Conservation (phyloP, 768 basidiomycete species). For the Mycena galericulata region DNA sequence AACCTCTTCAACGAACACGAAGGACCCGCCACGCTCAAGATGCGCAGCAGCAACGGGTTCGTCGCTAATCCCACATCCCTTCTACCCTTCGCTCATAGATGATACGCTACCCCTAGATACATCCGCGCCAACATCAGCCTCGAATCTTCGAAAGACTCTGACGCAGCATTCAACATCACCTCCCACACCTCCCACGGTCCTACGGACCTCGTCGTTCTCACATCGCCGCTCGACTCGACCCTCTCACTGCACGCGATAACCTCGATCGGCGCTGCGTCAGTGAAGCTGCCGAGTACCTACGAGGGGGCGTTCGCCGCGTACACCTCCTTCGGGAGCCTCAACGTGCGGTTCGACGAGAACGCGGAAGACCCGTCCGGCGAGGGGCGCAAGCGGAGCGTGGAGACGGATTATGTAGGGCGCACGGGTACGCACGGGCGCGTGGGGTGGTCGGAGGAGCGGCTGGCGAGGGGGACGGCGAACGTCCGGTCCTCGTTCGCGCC, state of each 20-base stretch:
- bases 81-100: background rate
- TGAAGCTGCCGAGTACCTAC: constrained; percentile 16
- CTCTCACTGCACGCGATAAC: constrained; percentile 18
- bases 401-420: background rate
- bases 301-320: constrained; percentile 18
- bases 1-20: constrained; percentile 18
- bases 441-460: constrained; percentile 25
- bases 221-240: constrained; percentile 2
- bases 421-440: background rate
- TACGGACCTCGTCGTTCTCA: constrained; percentile 4
- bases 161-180: constrained; percentile 10
- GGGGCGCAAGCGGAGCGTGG: constrained; percentile 15
- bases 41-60: constrained; percentile 27
- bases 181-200: constrained; percentile 21
- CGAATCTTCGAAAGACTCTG: background rate
- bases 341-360: background rate
- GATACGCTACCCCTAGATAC: background rate
- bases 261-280: constrained; percentile 2
- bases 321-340: background rate
- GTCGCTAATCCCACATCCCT: background rate
- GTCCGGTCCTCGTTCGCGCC: constrained; percentile 17
- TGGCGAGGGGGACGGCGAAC: background rate
- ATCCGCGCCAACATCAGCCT: constrained; percentile 23
- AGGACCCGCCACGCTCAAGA: constrained; percentile 5
- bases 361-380: constrained; percentile 21